Evolutionary conservation across 2,329 filamentous ascomycete genomes (phyloP), one percentile per base, ranked within the genome.

Genomic region (Fusarium irregulare): DNA sequence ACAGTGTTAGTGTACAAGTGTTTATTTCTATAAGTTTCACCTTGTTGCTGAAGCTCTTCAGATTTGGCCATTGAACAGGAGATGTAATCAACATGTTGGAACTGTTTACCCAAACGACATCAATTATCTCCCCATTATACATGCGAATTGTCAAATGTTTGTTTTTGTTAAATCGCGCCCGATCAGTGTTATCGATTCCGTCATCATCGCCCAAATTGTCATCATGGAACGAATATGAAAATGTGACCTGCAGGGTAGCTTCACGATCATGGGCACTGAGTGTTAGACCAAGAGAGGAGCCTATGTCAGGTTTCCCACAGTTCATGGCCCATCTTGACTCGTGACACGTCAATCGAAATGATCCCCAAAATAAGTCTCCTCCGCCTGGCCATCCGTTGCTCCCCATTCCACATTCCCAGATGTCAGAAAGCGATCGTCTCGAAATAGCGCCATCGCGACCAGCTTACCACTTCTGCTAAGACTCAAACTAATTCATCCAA

Each of bases 61-160:
- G 10, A 37, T n/a, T 7, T 7, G 18, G 7, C 10, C 4, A 12
- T 0, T 7, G 3, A 7, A 37, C 3, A 1, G 7, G 0, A 6
- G 3, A n/a, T 7, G 10, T 7, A 0, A 1, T 4, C 2, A 37
- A n/a, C 34, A 37, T 2, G 0, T 6, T 8, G 10, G 10, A 3
- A n/a, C 7, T 6, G 6, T 11, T 11, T 6, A 11, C 34, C 0
- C 4, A 3, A n/a, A 7, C 34, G 5, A 37, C 18, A 4, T 6
- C 34, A n/a, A 37, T 7, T 7, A 37, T 7, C 11, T 12, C 10
- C 4, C 6, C 4, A 10, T 18, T 34, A 10, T 34, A 34, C 5
- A 18, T 14, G 30, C 32, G 5, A 34, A 34, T 10, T 3, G 8
- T 34, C 32, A 18, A 18, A 18, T 34, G 10, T 18, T 34, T 18